Conservation (phyloP, 2,329 filamentous ascomycete species). For the Tolypocladium sp. region DNA sequence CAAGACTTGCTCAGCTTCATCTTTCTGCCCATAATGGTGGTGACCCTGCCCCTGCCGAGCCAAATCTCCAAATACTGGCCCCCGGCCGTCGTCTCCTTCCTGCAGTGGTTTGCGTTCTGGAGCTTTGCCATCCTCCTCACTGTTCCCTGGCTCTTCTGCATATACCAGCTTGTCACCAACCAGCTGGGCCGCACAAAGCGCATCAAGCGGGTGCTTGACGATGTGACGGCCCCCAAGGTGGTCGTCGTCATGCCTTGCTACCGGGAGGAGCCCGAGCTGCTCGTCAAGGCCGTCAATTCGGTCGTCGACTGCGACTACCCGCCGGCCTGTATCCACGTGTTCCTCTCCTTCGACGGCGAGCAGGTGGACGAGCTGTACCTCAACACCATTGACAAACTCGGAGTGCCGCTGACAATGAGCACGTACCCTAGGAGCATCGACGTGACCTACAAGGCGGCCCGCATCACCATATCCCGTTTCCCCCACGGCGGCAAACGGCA, state of each 20-base stretch:
- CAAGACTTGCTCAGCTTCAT: slow-evolving; percentile 46
- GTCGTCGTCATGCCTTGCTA: slow-evolving; percentile 97
- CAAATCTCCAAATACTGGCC: slow-evolving; percentile 69
- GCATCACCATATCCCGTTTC: slow-evolving; percentile 87
- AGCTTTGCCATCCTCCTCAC: slow-evolving; percentile 78
- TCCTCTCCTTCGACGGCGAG: slow-evolving; percentile 90
- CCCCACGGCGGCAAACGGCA: slow-evolving; percentile 88
- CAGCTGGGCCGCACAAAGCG: slow-evolving; percentile 72
- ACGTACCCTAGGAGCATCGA: slow-evolving; percentile 86
- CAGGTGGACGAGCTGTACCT: slow-evolving; percentile 83
- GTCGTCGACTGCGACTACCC: slow-evolving; percentile 93
- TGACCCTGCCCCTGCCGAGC: slow-evolving; percentile 75
- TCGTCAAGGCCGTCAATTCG: slow-evolving; percentile 81
- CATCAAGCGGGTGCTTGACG: slow-evolving; percentile 77
- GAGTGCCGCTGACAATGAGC: slow-evolving; percentile 67
- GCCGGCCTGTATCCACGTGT: slow-evolving; percentile 83
- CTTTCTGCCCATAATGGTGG: slow-evolving; percentile 89
- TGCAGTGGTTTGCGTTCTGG: slow-evolving; percentile 97
- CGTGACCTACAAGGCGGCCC: slow-evolving; percentile 69
- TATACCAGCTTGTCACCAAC: slow-evolving; percentile 84
- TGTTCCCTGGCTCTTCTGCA: slow-evolving; percentile 85
- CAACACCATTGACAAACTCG: slow-evolving; percentile 75
- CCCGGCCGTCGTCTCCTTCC: slow-evolving; percentile 50
- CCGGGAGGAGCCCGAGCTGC: slow-evolving; percentile 76
- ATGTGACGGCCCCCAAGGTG: slow-evolving; percentile 80